phyloP scores from a whole-genome alignment of 1,284 basidiomycete genomes.

The Ganoderma lucidum region DNA sequence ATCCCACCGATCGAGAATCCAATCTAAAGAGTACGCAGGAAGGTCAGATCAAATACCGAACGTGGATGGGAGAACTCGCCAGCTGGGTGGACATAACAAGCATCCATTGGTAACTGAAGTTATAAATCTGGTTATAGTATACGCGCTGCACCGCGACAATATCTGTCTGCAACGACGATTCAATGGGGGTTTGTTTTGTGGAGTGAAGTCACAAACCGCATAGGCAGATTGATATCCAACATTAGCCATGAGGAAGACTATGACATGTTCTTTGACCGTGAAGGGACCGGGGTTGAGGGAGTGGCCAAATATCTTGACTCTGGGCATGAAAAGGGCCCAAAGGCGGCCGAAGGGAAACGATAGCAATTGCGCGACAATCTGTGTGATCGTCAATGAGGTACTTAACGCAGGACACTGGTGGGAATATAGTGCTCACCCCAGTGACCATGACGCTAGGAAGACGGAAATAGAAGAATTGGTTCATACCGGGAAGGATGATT shows the following conservation, averaged over 20 bases:
- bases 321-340: conserved; percentile 62
- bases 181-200: neutral
- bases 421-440: conserved; percentile 42
- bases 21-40: conserved; percentile 71
- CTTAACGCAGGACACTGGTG: conserved; percentile 6
- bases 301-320: conserved; percentile 62
- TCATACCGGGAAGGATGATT: conserved; percentile 63
- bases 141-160: conserved; percentile 81
- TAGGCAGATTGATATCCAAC: conserved; percentile 52
- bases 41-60: conserved; percentile 56
- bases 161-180: conserved; percentile 59
- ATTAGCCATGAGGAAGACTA: conserved; percentile 75
- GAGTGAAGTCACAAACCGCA: conserved; percentile 34
- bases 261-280: conserved; percentile 58
- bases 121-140: conserved; percentile 71
- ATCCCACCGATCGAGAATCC: conserved; percentile 82
- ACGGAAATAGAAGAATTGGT: conserved; percentile 77
- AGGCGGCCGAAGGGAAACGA: conserved; percentile 66
- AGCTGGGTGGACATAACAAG: conserved; percentile 82
- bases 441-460: conserved; percentile 61
- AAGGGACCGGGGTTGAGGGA: conserved; percentile 71
- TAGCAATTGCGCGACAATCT: conserved; percentile 67
- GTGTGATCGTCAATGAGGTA: conserved; percentile 9
- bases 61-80: conserved; percentile 50
- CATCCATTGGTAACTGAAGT: conserved; percentile 78